A percentile compares a stretch with the other conserved stretches of the same genome.
Conservation (phyloP, 805 yeast genomes). For the Kazachstania viticola region DNA sequence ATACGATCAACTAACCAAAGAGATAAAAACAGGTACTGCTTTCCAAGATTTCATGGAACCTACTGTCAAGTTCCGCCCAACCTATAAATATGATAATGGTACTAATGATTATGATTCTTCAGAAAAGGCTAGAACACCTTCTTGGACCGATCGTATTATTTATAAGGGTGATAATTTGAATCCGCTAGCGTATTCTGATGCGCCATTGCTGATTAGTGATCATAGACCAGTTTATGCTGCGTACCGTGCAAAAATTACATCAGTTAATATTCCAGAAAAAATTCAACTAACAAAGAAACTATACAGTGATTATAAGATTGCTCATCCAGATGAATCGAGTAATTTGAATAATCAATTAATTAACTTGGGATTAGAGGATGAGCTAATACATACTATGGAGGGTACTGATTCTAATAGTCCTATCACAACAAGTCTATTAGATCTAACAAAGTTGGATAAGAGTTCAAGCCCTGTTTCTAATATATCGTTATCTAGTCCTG, state of each 20-base stretch:
- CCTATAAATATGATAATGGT: slow-evolving; percentile 86
- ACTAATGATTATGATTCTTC: slow-evolving; percentile 73
- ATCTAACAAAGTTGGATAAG: slow-evolving; percentile 2
- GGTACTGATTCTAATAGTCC: too few species aligned
- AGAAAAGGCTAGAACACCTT: slow-evolving; percentile 86
- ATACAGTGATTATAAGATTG: slow-evolving; percentile 42
- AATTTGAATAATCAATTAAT: slow-evolving; percentile 11
- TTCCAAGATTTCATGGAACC: slow-evolving; percentile 70
- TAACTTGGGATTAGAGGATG: slow-evolving; percentile 8
- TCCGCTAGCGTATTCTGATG: slow-evolving; percentile 59
- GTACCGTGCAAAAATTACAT: slow-evolving; percentile 52
- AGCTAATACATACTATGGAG: too few species aligned
- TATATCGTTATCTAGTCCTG: background rate
- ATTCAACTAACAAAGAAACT: slow-evolving; percentile 43
- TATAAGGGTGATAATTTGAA: slow-evolving; percentile 45
- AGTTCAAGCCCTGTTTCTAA: background rate
- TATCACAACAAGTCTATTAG: slow-evolving; percentile 10
- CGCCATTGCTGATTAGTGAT: slow-evolving; percentile 61
- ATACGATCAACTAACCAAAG: slow-evolving; percentile 68
- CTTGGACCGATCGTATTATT: slow-evolving; percentile 91
- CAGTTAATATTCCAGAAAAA: slow-evolving; percentile 55
- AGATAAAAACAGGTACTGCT: slow-evolving; percentile 59
- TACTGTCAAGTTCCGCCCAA: slow-evolving; percentile 69
- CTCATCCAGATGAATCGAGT: slow-evolving; percentile 22
- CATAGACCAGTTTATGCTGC: slow-evolving; percentile 89